Conservation (phyloP, 2,329 filamentous ascomycete species). For the Epichloe hybrida region DNA sequence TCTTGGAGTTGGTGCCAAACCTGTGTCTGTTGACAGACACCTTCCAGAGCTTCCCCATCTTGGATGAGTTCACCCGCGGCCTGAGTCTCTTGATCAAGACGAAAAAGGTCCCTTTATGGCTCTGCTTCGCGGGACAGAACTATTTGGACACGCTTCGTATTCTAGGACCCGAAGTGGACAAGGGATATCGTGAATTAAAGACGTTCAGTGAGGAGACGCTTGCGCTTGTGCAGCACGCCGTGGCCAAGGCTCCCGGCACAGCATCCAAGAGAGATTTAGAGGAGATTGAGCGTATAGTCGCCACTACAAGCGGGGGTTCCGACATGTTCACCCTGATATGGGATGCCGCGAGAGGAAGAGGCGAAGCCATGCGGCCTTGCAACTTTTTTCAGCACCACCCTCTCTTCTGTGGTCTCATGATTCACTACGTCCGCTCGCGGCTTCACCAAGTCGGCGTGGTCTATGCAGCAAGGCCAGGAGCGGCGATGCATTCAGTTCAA, state of each 20-base stretch:
- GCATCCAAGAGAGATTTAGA: background rate
- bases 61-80: background rate
- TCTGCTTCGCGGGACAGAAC: background rate
- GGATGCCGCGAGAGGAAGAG: background rate
- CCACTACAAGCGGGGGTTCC: background rate
- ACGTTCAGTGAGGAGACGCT: background rate
- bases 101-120: background rate
- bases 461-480: background rate
- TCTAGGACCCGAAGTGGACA: background rate
- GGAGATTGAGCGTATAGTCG: background rate
- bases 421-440: background rate
- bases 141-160: background rate
- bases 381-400: background rate
- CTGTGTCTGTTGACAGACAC: background rate
- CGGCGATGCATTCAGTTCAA: background rate
- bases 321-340: background rate
- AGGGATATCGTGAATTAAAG: background rate
- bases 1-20: background rate
- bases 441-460: background rate
- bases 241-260: background rate
- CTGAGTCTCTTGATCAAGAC: background rate
- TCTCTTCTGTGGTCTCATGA: background rate
- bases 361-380: background rate
- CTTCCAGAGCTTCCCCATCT: background rate
- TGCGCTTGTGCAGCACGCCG: background rate